Evolutionary conservation across 306 rosid species (phyloP), one percentile per base, ranked within the genome.

Genomic region (Acacia melanoxylon): DNA sequence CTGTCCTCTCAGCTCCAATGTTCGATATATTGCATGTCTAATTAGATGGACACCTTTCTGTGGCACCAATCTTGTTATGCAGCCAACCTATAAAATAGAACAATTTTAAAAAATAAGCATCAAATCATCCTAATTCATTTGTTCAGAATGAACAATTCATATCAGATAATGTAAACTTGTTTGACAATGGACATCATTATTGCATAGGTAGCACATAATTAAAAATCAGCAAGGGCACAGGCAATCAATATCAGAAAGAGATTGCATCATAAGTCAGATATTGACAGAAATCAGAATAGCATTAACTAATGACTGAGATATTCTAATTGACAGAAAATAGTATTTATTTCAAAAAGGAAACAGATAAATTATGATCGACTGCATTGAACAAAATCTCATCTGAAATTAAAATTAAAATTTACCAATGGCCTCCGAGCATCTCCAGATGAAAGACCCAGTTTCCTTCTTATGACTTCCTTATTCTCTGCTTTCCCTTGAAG

Each of bases 1-100:
- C n/a, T n/a, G n/a, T n/a, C n/a, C n/a, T n/a, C n/a, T n/a, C n/a
- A n/a, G n/a, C n/a, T n/a, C n/a, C n/a, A n/a, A n/a, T n/a, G 99
- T 95, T 86, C 91, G 87, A 82, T 89, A 95, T 63, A 95, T 82
- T 15, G 99, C 99, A 86, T 95, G 96, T 80, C 99, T 91, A 67
- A 95, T 95, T 74, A 95, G 98, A 82, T 93, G 97, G 61, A 95
- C 94, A 73, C 99, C 99, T 86, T 95, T 95, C 83, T 95, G 99
- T 37, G 99, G 98, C 82, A 95, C 99, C 92, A 95, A 83, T 81
- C 99, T 91, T 81, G 99, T 95, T 84, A 95, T 89, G 94, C 96
- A 91, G 51, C 93, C 98, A 78, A 95, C 94, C 99, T 95, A 87
- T 86, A 33, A 35, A 75, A 66, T 69, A 76, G 74, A 37, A 78